Percentiles rank a stretch among this genome's conserved stretches.
Conservation (phyloP, 805 yeast genomes). For the Spathaspora gorwiae region DNA sequence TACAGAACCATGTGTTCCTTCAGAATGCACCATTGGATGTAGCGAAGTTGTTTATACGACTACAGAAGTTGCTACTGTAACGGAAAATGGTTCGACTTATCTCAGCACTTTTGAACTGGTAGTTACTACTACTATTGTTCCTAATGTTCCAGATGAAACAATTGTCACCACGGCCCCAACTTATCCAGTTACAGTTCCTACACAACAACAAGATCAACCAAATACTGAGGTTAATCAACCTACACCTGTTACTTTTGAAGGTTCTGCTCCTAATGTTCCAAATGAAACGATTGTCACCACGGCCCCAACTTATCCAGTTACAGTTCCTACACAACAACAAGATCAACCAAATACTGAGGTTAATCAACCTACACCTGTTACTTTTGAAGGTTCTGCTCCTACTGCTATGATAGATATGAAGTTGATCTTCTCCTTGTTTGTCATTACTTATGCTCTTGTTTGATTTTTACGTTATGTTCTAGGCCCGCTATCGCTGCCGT, state of each 20-base stretch:
- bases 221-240: too few relatives aligned
- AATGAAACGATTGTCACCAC: not conserved
- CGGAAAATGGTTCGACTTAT: not conserved
- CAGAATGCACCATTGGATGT: not conserved
- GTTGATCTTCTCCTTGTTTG: not conserved
- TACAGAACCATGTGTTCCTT: not conserved
- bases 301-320: not conserved
- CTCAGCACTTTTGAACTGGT: not conserved
- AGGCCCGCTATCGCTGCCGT: too few relatives aligned
- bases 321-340: not conserved
- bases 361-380: not conserved
- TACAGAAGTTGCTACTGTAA: not conserved
- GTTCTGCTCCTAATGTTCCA: not conserved
- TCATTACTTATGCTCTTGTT: too few relatives aligned
- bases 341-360: not conserved
- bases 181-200: not conserved
- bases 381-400: not conserved
- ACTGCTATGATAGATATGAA: not conserved
- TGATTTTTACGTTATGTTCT: too few relatives aligned
- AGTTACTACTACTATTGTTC: not conserved
- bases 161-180: not conserved
- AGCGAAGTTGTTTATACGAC: not conserved
- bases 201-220: not conserved
- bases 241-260: not conserved
- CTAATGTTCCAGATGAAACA: not conserved